Base-by-base conservation (phyloP, 192 early-diverging fungal species). In the Thoreauomyces humboldtii region DNA sequence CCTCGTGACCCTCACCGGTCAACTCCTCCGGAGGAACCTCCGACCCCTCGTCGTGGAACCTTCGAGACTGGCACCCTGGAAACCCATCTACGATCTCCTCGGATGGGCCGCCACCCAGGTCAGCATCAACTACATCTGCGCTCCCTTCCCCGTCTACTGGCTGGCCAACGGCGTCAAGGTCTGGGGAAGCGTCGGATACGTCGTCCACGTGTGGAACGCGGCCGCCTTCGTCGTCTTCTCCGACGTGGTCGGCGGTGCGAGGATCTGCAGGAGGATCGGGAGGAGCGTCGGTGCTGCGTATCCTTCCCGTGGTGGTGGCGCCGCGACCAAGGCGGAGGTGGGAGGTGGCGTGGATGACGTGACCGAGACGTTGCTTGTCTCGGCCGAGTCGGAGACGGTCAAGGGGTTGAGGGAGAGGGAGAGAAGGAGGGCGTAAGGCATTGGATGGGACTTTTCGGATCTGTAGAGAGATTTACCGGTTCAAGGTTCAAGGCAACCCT, bases 91-190 rank as follows among this genome's bases (percentile, higher is more conserved):
- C 58, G 73, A 75, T 44, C 17, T 42, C 21, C 22, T 66, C 15
- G 47, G 56, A 19, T 75, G 73, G 73, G 22, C 71, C 52, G 7
- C 52, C 4, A 67, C 65, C 14, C 65, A 64, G 51, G 62, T 63
- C 22, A 55, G 59, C 7, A n/a, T 77, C 55, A 73, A 73, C 59
- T 77, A 63, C 50, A 62, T 73, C 29, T 63, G 51, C 54, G 75
- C 67, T 5, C 75, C 75, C 11, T 77, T 77, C 51, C 38, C 44
- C 19, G 61, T 76, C 17, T 65, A 56, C 61, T 35, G 19, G 29
- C 28, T 72, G 15, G 32, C 43, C 4, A 57, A 64, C 29, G 56
- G 63, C 29, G 12, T 76, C 11, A n/a, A 22, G 7, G 61, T 67
- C 5, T 76, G 67, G 65, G 14, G 35, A 15, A 22, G 45, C n/a